These are phyloP conservation scores for Ajuga reptans DNA, from an alignment of 305 asterid species.

Conservation along the genomic window DNA sequence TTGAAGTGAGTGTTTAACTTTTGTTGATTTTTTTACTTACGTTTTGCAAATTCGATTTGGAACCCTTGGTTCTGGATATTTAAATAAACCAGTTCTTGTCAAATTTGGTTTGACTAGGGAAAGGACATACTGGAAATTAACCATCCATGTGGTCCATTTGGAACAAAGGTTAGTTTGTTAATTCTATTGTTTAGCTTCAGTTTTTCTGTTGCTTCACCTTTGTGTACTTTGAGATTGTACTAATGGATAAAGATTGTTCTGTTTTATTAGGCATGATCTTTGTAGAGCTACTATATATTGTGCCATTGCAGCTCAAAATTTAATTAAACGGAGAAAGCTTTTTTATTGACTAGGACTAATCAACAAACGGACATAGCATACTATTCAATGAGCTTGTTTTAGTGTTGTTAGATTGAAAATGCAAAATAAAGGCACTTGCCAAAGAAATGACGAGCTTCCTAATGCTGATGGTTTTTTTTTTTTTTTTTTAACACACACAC, in stretches of 20 bases:
- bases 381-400: neutral
- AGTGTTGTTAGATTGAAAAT: neutral
- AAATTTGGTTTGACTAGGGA: constrained; percentile 43
- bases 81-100: neutral
- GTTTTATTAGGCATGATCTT: neutral
- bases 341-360: neutral
- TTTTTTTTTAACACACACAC: too few species aligned
- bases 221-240: neutral
- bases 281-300: neutral
- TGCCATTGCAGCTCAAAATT: neutral
- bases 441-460: neutral
- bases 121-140: constrained; percentile 60
- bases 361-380: neutral
- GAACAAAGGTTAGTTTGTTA: constrained; percentile 66
- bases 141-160: constrained; percentile 80
- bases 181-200: neutral
- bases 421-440: neutral
- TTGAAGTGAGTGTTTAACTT: constrained; percentile 43
- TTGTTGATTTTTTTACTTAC: neutral
- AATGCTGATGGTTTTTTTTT: neutral
- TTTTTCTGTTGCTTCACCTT: neutral
- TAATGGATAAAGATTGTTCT: neutral
- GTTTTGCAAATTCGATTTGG: neutral
- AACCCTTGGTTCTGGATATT: neutral
- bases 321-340: neutral